A percentile compares a stretch with the other conserved stretches of the same genome.
Evolutionary conservation across 2,329 filamentous ascomycete species (phyloP).

Genomic region (Cryphonectria carpinicola): DNA sequence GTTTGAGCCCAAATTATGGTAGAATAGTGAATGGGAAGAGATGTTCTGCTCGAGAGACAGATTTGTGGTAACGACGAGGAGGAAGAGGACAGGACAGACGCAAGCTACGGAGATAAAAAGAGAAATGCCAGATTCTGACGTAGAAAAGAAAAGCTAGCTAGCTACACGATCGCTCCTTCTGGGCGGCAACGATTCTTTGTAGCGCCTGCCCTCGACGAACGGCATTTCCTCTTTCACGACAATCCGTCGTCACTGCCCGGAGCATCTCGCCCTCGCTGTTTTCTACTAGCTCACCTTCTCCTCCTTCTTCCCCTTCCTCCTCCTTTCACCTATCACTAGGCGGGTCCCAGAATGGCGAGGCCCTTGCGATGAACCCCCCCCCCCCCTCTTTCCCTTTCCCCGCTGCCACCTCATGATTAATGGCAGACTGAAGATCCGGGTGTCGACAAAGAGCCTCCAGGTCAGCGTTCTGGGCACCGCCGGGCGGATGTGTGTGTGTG

Average conservation of each 20-base stretch:
- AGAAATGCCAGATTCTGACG: not conserved
- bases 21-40: not conserved
- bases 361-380: not conserved
- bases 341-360: not conserved
- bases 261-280: not conserved
- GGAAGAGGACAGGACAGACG: not conserved
- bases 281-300: not conserved
- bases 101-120: not conserved
- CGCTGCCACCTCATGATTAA: not conserved
- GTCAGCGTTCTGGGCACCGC: too few relatives aligned
- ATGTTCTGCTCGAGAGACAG: not conserved
- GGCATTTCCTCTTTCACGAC: slow-evolving; percentile 9
- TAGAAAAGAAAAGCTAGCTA: not conserved
- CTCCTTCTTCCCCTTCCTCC: not conserved
- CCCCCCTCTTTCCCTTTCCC: too few relatives aligned
- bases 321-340: not conserved
- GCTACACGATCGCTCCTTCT: not conserved
- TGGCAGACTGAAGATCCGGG: not conserved
- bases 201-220: not conserved
- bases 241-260: slow-evolving; percentile 4
- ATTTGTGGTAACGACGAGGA: not conserved
- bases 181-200: not conserved
- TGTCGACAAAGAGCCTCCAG: slow-evolving; percentile 5
- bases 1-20: not conserved
- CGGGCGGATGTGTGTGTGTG: not conserved